Evolutionary conservation across 495 filamentous ascomycete genomes (phyloP).

Genomic region (Darksidea phi): DNA sequence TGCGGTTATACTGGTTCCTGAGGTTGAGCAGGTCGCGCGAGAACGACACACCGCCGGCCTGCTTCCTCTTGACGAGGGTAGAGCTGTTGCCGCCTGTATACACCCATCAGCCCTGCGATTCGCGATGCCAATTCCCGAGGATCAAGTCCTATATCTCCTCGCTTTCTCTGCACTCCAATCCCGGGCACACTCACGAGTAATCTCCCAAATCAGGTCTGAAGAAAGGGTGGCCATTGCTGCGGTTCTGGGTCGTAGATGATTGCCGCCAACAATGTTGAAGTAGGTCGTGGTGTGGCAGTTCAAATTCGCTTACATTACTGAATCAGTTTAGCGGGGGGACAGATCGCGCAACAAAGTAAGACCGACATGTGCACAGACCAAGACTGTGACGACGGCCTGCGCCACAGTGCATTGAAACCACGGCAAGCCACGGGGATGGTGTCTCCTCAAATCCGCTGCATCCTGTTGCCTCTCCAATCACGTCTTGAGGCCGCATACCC

Average conservation of each 20-base stretch:
- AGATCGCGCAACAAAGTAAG: no score
- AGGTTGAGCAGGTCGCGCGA: slow-evolving; percentile 92
- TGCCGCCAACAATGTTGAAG: background rate
- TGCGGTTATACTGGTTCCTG: slow-evolving; percentile 83
- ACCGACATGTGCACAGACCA: no score
- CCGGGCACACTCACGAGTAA: slow-evolving; percentile 67
- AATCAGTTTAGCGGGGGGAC: slow-evolving; percentile 3
- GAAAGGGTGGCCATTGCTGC: slow-evolving; percentile 58
- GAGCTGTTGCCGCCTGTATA: slow-evolving; percentile 70
- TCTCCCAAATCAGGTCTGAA: slow-evolving; percentile 85
- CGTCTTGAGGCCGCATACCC: no score
- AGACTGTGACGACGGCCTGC: no score
- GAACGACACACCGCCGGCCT: slow-evolving; percentile 74
- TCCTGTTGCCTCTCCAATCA: no score
- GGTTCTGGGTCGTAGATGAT: slow-evolving; percentile 3
- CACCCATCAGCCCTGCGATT: slow-evolving; percentile 14
- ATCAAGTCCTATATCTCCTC: background rate
- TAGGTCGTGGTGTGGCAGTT: background rate
- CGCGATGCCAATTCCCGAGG: no score
- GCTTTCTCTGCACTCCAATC: background rate
- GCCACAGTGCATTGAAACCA: no score
- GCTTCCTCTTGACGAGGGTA: slow-evolving; percentile 85
- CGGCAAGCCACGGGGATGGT: no score
- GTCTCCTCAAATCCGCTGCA: no score
- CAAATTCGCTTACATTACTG: slow-evolving; percentile 15